Evolutionary conservation across 805 yeast species (phyloP).

Genomic region (Yarrowia alimentaria): DNA sequence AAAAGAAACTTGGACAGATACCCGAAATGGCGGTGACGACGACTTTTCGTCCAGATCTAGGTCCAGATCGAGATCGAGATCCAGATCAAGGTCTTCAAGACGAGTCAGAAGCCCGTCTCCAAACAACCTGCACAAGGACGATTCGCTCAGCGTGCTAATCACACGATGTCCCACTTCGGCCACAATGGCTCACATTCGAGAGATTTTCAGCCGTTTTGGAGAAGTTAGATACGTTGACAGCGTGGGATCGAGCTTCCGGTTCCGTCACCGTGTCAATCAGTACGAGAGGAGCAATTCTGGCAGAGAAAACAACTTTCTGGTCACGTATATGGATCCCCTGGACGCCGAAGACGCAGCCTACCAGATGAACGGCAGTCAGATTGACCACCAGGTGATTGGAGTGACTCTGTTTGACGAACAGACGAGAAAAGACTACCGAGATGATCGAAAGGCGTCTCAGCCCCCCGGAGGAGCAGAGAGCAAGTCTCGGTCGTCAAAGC

Average conservation of each 20-base stretch:
- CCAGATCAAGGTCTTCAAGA: too few species aligned
- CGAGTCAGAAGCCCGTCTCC: too few species aligned
- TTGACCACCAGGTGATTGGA: conserved; percentile 2
- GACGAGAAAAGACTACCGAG: not conserved
- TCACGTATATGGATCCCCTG: not conserved
- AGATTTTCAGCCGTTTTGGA: conserved; percentile 12
- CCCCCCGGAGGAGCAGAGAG: too few species aligned
- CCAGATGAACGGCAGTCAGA: conserved; percentile 9
- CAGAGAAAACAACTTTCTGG: conserved; percentile 1
- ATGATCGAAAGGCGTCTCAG: too few species aligned
- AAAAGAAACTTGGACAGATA: too few species aligned
- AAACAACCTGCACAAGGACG: too few species aligned
- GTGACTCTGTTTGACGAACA: not conserved
- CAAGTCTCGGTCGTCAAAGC: too few species aligned
- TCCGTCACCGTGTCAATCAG: conserved; percentile 27
- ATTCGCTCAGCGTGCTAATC: not conserved
- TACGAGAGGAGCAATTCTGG: conserved; percentile 23
- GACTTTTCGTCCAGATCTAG: too few species aligned
- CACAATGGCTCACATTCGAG: not conserved
- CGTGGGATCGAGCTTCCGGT: conserved; percentile 30
- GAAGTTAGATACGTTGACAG: conserved; percentile 37
- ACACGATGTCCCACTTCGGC: not conserved
- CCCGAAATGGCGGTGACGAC: too few species aligned
- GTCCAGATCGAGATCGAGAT: too few species aligned
- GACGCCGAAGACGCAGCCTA: conserved; percentile 10